Conservation (phyloP, 2,329 filamentous ascomycete species). For the Thermoascus crustaceus region DNA sequence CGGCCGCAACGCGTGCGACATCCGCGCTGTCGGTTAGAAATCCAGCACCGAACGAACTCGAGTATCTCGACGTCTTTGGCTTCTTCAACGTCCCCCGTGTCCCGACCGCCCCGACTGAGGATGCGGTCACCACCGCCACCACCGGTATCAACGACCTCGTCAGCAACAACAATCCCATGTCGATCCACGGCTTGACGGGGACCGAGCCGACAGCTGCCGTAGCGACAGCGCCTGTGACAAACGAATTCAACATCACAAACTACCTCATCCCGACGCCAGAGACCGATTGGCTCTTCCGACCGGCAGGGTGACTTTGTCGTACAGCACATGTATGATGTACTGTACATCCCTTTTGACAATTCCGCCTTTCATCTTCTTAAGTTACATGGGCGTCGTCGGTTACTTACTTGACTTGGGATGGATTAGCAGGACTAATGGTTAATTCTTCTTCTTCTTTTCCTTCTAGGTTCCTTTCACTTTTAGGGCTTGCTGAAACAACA, state of each 20-base stretch:
- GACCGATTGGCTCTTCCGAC: constrained; percentile 38
- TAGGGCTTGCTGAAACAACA: no score
- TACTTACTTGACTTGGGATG: no score
- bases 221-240: constrained; percentile 16
- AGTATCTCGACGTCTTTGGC: constrained; percentile 87
- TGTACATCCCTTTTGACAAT: no score
- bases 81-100: constrained; percentile 88
- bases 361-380: no score
- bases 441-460: no score
- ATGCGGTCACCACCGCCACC: constrained; percentile 4
- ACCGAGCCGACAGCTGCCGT: constrained; percentile 12
- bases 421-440: no score
- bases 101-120: constrained; percentile 32
- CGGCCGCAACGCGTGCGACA: constrained; percentile 10
- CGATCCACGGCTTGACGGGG: constrained; percentile 27
- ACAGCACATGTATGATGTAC: no score
- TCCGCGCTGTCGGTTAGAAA: constrained; percentile 48
- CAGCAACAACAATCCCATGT: constrained; percentile 26
- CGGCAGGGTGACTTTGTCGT: no score
- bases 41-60: constrained; percentile 72
- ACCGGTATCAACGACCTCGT: constrained; percentile 9
- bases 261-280: constrained; percentile 40
- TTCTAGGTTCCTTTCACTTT: no score
- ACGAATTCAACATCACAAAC: constrained; percentile 39
- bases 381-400: no score